Percentiles rank a stretch among this genome's conserved stretches.
phyloP scores from a whole-genome alignment of 495 filamentous ascomycete species.

The Bombardia bombarda region DNA sequence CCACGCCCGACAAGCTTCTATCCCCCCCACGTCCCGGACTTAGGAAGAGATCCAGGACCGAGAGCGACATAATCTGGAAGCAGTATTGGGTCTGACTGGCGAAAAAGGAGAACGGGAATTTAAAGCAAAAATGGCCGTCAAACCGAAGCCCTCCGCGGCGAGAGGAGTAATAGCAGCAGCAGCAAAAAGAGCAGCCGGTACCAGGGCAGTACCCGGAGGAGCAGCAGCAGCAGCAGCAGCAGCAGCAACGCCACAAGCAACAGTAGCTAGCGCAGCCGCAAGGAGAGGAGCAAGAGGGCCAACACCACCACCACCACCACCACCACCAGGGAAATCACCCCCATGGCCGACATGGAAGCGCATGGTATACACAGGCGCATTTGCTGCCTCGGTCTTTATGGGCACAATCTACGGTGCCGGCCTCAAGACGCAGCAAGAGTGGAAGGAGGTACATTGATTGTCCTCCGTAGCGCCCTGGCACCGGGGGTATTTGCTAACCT shows the following conservation, averaged over 20 bases:
- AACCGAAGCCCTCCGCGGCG: background rate
- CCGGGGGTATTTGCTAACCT: background rate
- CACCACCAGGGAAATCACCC: constrained; percentile 12
- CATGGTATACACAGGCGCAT: constrained; percentile 35
- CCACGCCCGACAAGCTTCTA: background rate
- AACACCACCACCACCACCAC: background rate
- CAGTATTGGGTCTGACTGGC: constrained; percentile 7
- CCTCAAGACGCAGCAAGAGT: constrained; percentile 46
- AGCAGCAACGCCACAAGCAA: background rate
- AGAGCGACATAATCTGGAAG: constrained; percentile 6
- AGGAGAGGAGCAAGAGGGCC: background rate
- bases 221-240: background rate
- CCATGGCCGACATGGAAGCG: constrained; percentile 20
- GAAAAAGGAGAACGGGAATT: background rate
- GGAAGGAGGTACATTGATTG: constrained; percentile 16
- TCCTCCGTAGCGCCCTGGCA: background rate
- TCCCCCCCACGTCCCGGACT: background rate
- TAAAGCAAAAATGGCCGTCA: background rate
- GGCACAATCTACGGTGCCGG: constrained; percentile 50
- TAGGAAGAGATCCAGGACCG: background rate
- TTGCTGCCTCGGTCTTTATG: constrained; percentile 40
- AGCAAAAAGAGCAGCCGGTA: background rate
- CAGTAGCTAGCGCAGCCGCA: background rate
- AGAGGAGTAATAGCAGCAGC: background rate
- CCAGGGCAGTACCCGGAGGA: background rate